These are phyloP conservation scores for Rhynchosporium agropyri DNA, from an alignment of 2,329 filamentous ascomycete genomes.

Conservation along the genomic window DNA sequence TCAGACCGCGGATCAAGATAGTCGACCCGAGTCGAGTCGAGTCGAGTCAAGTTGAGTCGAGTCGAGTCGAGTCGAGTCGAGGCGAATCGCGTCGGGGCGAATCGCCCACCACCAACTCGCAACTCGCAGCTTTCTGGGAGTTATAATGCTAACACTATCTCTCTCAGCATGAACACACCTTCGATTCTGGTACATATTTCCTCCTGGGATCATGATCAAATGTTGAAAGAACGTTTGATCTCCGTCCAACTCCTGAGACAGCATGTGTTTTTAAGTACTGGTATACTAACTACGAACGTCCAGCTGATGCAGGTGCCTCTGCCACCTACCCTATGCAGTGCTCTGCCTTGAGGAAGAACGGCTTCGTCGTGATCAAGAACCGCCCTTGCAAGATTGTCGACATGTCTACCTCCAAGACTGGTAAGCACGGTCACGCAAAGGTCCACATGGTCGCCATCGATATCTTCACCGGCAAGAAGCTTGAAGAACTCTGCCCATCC, in stretches of 20 bases:
- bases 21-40: not conserved
- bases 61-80: too few species aligned
- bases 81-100: too few species aligned
- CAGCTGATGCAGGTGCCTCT: conserved; percentile 85
- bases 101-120: not conserved
- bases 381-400: conserved; percentile 99
- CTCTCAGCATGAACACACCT: conserved; percentile 56
- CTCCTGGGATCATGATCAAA: too few species aligned
- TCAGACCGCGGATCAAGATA: conserved; percentile 12
- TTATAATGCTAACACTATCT: conserved; percentile 20
- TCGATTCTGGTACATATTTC: conserved; percentile 61
- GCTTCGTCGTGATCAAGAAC: conserved; percentile 96
- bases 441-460: conserved; percentile 97
- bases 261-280: too few species aligned
- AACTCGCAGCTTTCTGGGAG: not conserved
- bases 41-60: too few species aligned
- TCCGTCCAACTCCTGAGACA: too few species aligned
- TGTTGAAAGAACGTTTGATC: too few species aligned
- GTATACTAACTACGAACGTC: too few species aligned
- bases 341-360: conserved; percentile 99
- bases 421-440: conserved; percentile 99
- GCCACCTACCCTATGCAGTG: conserved; percentile 97
- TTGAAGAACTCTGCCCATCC: conserved; percentile 97
- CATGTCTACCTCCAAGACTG: conserved; percentile 99
- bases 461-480: conserved; percentile 99